Evolutionary conservation across 2,329 filamentous ascomycete genomes (phyloP).

Genomic region (Xylariaceae sp.): DNA sequence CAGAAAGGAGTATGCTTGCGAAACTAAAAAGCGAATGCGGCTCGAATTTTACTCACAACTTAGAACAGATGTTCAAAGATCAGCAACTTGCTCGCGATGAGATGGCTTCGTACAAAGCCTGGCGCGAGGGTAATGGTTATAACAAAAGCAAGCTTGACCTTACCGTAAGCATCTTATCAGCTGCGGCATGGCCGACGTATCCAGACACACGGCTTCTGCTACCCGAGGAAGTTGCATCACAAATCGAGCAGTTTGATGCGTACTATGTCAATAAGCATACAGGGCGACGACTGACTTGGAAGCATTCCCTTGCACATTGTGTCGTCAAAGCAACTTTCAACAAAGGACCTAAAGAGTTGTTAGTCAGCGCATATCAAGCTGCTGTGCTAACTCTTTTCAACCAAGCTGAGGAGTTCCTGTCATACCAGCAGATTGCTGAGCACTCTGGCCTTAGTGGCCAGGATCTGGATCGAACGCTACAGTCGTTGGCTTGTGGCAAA

Average conservation of each 20-base stretch:
- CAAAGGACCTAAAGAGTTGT: conserved; percentile 82
- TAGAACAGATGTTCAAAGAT: conserved; percentile 99
- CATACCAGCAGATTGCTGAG: conserved; percentile 76
- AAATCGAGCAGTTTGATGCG: conserved; percentile 79
- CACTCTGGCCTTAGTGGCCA: conserved; percentile 75
- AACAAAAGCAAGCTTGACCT: conserved; percentile 68
- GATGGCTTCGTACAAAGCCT: conserved; percentile 85
- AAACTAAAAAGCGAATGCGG: conserved; percentile 94
- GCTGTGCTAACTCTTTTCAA: conserved; percentile 93
- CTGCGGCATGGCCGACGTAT: conserved; percentile 92
- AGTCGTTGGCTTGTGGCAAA: conserved; percentile 93
- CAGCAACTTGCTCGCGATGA: conserved; percentile 92
- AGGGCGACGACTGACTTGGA: conserved; percentile 87
- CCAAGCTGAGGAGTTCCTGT: conserved; percentile 65
- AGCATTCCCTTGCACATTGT: conserved; percentile 90
- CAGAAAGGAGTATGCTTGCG: conserved; percentile 92
- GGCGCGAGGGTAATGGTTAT: conserved; percentile 55
- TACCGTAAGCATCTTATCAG: conserved; percentile 87
- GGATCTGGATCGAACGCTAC: conserved; percentile 87
- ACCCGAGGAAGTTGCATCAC: conserved; percentile 74
- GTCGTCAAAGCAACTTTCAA: conserved; percentile 81
- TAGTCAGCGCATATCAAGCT: conserved; percentile 91
- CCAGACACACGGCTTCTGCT: conserved; percentile 75
- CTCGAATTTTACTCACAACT: conserved; percentile 90
- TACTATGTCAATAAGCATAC: conserved; percentile 92